phyloP scores from a whole-genome alignment of 495 filamentous ascomycete species.

The Cairneyella variabilis region DNA sequence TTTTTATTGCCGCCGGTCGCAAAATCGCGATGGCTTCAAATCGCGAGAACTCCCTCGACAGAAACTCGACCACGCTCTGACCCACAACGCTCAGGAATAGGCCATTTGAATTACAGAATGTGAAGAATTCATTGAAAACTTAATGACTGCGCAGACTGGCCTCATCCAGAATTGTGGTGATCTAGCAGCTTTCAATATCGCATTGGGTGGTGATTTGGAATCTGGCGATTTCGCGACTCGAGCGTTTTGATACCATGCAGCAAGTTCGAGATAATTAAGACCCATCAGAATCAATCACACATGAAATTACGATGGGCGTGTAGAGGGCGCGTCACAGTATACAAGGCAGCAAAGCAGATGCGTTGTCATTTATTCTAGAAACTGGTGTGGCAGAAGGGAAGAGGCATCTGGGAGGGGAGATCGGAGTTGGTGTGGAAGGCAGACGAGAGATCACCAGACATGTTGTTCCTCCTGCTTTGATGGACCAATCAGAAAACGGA shows the following conservation, averaged over 20 bases:
- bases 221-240: neutral
- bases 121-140: conserved; percentile 4
- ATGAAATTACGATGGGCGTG: neutral
- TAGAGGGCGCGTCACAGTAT: neutral
- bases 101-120: neutral
- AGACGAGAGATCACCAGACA: conserved; percentile 8
- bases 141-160: neutral
- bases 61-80: neutral
- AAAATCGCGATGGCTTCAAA: conserved; percentile 25
- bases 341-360: conserved; percentile 1
- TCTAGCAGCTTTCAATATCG: neutral
- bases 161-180: neutral
- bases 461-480: conserved; percentile 1
- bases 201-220: neutral
- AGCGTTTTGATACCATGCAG: neutral
- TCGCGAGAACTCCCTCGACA: neutral
- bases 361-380: conserved; percentile 4
- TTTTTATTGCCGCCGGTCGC: conserved; percentile 6
- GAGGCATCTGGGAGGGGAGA: conserved; percentile 6
- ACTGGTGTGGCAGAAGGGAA: conserved; percentile 16
- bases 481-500: neutral
- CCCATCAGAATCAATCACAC: neutral
- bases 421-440: conserved; percentile 6
- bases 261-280: neutral
- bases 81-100: neutral